A percentile compares a stretch with the other conserved stretches of the same genome.
Conservation (phyloP, 371 early-diverging fungal genomes). For the Mucor indicus region DNA sequence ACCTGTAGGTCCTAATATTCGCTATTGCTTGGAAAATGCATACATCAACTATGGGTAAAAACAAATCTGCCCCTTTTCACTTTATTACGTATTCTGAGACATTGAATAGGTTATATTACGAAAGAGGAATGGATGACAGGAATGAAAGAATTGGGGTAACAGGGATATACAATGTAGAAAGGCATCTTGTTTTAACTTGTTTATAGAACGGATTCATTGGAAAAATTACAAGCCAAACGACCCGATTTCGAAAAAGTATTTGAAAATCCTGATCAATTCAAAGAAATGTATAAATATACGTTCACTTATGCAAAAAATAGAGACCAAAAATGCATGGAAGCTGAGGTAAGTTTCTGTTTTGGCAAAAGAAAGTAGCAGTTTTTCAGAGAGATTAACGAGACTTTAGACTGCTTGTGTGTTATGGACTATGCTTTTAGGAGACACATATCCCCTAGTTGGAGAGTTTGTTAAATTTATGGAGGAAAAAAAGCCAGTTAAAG, state of each 20-base stretch:
- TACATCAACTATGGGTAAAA: constrained; percentile 59
- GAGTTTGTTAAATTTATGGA: constrained; percentile 55
- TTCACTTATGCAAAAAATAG: constrained; percentile 69
- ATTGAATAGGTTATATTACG: constrained; percentile 53
- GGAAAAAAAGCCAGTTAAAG: constrained; percentile 58
- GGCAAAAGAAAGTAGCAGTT: neutral
- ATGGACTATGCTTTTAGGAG: constrained; percentile 52
- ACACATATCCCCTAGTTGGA: constrained; percentile 43
- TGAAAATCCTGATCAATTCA: constrained; percentile 48
- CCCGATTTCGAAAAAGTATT: constrained; percentile 41
- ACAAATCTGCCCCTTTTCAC: neutral
- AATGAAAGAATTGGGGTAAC: constrained; percentile 61
- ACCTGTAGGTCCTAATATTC: constrained; percentile 52
- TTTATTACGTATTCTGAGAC: neutral
- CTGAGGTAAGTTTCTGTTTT: constrained; percentile 45
- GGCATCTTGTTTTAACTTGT: neutral
- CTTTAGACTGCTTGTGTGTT: constrained; percentile 55
- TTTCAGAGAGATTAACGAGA: neutral
- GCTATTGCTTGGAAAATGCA: constrained; percentile 63
- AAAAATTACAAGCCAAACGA: constrained; percentile 43
- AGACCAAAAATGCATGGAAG: constrained; percentile 65
- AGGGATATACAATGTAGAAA: too few species aligned
- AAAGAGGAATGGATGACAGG: constrained; percentile 67
- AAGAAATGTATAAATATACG: constrained; percentile 65
- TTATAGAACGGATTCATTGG: constrained; percentile 53